Percentiles rank a stretch among this genome's conserved stretches.
Evolutionary conservation across 1,284 basidiomycete species (phyloP).

Genomic region (Paramarasmius palmivorus): DNA sequence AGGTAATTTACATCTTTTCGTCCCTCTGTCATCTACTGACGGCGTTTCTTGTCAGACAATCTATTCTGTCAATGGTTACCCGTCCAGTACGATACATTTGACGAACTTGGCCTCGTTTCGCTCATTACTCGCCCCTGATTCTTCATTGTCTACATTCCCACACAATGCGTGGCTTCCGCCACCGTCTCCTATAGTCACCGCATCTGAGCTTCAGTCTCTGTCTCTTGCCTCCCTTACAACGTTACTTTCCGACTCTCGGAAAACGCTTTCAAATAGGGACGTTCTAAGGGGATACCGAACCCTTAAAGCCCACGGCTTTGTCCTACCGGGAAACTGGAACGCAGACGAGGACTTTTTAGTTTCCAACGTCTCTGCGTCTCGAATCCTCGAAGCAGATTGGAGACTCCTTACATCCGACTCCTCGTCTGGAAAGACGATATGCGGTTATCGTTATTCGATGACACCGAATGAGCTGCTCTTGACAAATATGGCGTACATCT

Average conservation of each 20-base stretch:
- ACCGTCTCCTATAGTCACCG: conserved; percentile 36
- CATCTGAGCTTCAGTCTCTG: conserved; percentile 27
- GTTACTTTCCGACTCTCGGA: conserved; percentile 24
- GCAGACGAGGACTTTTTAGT: conserved; percentile 36
- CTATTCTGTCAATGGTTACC: conserved; percentile 28
- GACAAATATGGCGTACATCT: conserved; percentile 37
- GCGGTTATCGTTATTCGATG: conserved; percentile 37
- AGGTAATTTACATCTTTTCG: conserved; percentile 4
- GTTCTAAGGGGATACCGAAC: conserved; percentile 28
- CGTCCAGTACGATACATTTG: conserved; percentile 30
- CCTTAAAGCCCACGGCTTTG: conserved; percentile 21
- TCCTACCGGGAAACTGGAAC: conserved; percentile 30
- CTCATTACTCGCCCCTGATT: conserved; percentile 19
- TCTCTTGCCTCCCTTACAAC: conserved; percentile 28
- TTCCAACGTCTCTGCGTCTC: conserved; percentile 37
- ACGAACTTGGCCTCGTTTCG: conserved; percentile 35
- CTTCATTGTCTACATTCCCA: too few species aligned
- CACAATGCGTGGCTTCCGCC: conserved; percentile 40
- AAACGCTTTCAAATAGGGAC: conserved; percentile 27
- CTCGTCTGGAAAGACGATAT: conserved; percentile 26
- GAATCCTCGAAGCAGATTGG: conserved; percentile 40
- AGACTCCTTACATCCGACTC: conserved; percentile 5
- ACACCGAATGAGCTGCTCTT: conserved; percentile 33
- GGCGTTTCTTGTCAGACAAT: too few species aligned
- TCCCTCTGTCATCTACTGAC: too few species aligned